Conservation (phyloP, 2,329 filamentous ascomycete genomes). For the Alternaria sp. region DNA sequence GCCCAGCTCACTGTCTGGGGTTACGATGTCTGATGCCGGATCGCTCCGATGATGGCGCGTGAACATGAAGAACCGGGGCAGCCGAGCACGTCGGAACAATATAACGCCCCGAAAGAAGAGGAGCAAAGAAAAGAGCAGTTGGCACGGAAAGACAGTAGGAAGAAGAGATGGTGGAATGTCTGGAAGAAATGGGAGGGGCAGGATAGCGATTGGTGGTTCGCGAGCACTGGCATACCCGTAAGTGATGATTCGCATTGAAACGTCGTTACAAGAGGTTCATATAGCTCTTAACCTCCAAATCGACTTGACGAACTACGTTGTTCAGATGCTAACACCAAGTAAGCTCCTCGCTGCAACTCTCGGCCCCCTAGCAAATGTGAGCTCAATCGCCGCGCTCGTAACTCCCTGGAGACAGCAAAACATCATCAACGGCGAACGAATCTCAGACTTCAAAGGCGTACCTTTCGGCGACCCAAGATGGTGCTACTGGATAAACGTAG, state of each 20-base stretch:
- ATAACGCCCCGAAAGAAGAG: neutral
- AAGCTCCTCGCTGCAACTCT: conserved; percentile 79
- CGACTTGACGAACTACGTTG: neutral
- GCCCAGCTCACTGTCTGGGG: neutral
- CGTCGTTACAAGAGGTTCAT: neutral
- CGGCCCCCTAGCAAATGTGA: conserved; percentile 84
- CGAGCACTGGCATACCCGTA: conserved; percentile 44
- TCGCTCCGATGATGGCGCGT: conserved; percentile 5
- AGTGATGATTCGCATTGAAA: neutral
- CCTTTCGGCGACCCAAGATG: conserved; percentile 73
- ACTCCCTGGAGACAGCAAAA: conserved; percentile 74
- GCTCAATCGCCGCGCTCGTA: conserved; percentile 86
- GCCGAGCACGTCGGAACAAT: neutral
- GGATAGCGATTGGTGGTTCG: conserved; percentile 49
- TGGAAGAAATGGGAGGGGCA: conserved; percentile 19
- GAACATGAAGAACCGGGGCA: neutral
- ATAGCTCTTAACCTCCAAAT: neutral
- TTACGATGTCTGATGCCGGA: neutral
- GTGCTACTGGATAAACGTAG: conserved; percentile 76
- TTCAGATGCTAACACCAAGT: neutral
- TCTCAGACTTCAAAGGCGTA: conserved; percentile 61
- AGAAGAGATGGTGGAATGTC: conserved; percentile 17
- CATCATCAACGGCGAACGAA: conserved; percentile 54
- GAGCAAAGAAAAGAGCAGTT: neutral
- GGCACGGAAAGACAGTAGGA: neutral